Conservation (phyloP, 2,329 filamentous ascomycete genomes). For the Microdochium paspali region DNA sequence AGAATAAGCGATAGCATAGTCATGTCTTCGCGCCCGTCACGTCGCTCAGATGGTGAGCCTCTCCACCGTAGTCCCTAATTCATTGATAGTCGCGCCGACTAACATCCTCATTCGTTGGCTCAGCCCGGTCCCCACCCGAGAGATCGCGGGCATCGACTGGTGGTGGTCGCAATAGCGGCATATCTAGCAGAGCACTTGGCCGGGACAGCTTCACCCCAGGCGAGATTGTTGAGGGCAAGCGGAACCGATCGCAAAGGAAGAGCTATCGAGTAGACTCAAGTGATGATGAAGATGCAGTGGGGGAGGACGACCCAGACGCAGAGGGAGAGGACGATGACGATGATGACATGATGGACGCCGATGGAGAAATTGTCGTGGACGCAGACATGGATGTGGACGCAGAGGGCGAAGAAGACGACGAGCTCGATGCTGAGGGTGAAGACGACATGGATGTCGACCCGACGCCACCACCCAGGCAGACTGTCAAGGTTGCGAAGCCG, state of each 20-base stretch:
- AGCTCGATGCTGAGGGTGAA: constrained; percentile 38
- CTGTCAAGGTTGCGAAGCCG: constrained; percentile 40
- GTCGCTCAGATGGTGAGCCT: constrained; percentile 38
- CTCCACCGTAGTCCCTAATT: constrained; percentile 32
- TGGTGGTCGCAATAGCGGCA: background rate
- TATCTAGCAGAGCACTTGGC: constrained; percentile 5
- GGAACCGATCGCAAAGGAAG: constrained; percentile 47
- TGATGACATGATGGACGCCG: constrained; percentile 10
- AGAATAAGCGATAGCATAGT: constrained; percentile 21
- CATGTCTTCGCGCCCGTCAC: constrained; percentile 39
- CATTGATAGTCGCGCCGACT: constrained; percentile 3
- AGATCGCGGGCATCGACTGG: background rate
- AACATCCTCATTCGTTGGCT: background rate
- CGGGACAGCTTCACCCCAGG: constrained; percentile 30
- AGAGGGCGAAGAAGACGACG: constrained; percentile 10
- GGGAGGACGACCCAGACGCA: constrained; percentile 30
- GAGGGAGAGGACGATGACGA: constrained; percentile 25
- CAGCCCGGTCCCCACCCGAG: background rate
- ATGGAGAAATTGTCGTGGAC: constrained; percentile 21
- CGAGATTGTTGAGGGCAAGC: constrained; percentile 39
- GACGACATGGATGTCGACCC: constrained; percentile 35
- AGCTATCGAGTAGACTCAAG: constrained; percentile 50
- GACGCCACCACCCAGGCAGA: constrained; percentile 23
- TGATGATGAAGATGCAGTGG: constrained; percentile 29
- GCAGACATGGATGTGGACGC: constrained; percentile 32